Evolutionary conservation across 805 yeast genomes (phyloP).

Genomic region (Phaffomyces thermotolerans): DNA sequence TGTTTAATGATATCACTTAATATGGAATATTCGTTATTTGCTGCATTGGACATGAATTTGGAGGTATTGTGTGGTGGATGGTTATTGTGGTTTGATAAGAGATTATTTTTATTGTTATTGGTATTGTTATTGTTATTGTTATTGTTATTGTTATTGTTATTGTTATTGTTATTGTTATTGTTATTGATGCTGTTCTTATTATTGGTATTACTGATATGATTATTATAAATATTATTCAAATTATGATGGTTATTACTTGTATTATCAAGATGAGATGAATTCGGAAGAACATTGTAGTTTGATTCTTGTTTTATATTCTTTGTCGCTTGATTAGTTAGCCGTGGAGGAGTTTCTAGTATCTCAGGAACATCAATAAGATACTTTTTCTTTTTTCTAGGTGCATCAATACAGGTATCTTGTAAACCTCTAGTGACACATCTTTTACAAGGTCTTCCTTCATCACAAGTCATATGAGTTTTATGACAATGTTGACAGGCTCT

Average conservation of each 20-base stretch:
- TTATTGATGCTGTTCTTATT: not conserved
- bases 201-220: not conserved
- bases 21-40: constrained; percentile 65
- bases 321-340: too few relatives aligned
- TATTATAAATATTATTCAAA: too few relatives aligned
- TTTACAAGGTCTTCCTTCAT: constrained; percentile 70
- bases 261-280: too few relatives aligned
- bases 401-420: constrained; percentile 71
- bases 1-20: constrained; percentile 54
- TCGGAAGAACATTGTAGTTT: too few relatives aligned
- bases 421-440: constrained; percentile 70
- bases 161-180: too few relatives aligned
- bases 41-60: constrained; percentile 60
- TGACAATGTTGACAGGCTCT: constrained; percentile 92
- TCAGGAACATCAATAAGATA: constrained; percentile 60
- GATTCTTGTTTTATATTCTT: not conserved
- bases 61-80: constrained; percentile 12
- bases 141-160: not conserved
- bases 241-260: too few relatives aligned
- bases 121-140: not conserved
- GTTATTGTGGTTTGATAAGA: not conserved
- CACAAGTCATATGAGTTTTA: constrained; percentile 88
- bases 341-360: constrained; percentile 2
- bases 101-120: not conserved
- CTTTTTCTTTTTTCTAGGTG: constrained; percentile 81